These are phyloP conservation scores for Malassezia sp. DNA, from an alignment of 1,284 basidiomycete species.

Conservation along the genomic window DNA sequence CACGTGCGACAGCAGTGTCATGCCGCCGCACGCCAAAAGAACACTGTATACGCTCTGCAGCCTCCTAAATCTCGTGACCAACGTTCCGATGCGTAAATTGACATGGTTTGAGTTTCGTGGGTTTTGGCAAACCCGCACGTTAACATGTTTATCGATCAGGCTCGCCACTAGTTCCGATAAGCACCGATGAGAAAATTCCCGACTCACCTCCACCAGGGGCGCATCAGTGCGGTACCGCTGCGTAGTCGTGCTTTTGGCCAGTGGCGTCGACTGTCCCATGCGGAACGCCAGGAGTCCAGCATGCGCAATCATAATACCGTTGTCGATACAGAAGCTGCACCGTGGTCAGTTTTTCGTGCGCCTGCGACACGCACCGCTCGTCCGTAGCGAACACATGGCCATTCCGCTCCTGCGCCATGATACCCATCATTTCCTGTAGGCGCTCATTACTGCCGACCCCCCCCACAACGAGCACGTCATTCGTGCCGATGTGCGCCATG, in stretches of 20 bases:
- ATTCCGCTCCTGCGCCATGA: slow-evolving; percentile 81
- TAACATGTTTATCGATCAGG: no score
- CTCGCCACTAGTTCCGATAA: no score
- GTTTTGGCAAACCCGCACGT: not conserved
- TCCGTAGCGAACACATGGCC: slow-evolving; percentile 91
- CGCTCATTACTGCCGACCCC: slow-evolving; percentile 82
- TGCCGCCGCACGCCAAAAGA: no score
- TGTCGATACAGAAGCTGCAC: slow-evolving; percentile 98
- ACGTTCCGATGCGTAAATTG: no score
- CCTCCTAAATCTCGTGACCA: no score
- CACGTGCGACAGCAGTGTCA: no score
- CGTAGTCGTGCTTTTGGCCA: slow-evolving; percentile 41
- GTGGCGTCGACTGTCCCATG: slow-evolving; percentile 57
- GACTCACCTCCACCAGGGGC: no score
- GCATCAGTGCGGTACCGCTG: slow-evolving; percentile 43
- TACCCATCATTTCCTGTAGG: slow-evolving; percentile 95
- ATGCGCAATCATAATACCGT: slow-evolving; percentile 99
- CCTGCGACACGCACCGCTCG: no score
- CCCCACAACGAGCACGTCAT: slow-evolving; percentile 91
- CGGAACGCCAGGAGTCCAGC: slow-evolving; percentile 81
- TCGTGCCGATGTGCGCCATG: slow-evolving; percentile 95
- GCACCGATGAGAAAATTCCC: no score
- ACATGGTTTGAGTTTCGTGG: not conserved
- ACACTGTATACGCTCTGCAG: no score
- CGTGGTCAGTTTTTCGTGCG: no score